These are phyloP conservation scores for Aspergillus bridgeri DNA, from an alignment of 495 filamentous ascomycete species.

Conservation along the genomic window DNA sequence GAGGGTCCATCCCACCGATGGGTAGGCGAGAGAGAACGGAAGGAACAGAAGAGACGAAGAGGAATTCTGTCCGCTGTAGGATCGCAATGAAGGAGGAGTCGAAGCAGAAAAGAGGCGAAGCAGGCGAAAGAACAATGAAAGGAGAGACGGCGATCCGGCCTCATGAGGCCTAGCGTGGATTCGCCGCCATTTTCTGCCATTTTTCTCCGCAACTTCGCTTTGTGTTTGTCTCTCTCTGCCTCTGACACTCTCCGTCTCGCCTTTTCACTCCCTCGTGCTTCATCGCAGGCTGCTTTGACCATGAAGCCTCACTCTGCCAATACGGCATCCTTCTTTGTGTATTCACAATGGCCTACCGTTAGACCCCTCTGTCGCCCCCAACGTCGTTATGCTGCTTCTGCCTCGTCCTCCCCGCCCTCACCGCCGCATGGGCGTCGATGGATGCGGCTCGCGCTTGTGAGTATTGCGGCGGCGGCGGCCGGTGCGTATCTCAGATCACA, in stretches of 20 bases:
- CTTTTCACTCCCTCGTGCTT: too few species aligned
- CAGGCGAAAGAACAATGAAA: conserved; percentile 4
- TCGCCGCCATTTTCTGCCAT: not conserved
- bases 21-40: not conserved
- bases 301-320: conserved; percentile 27
- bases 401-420: conserved; percentile 18
- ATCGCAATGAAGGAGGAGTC: not conserved
- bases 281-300: conserved; percentile 3
- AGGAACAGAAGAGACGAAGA: conserved; percentile 8
- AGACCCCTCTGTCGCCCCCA: conserved; percentile 11
- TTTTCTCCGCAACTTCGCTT: not conserved
- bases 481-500: conserved; percentile 38
- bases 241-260: not conserved
- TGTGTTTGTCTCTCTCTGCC: not conserved
- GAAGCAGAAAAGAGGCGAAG: conserved; percentile 6
- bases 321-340: conserved; percentile 12
- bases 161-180: conserved; percentile 3
- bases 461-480: conserved; percentile 31
- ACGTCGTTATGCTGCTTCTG: conserved; percentile 23
- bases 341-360: conserved; percentile 10
- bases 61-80: conserved; percentile 21
- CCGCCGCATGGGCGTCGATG: conserved; percentile 32
- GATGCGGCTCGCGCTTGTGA: conserved; percentile 35
- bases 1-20: not conserved
- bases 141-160: conserved; percentile 5